Percentiles rank a stretch among this genome's conserved stretches.
phyloP scores from a whole-genome alignment of 2,329 filamentous ascomycete species.

The Amauroascus niger region DNA sequence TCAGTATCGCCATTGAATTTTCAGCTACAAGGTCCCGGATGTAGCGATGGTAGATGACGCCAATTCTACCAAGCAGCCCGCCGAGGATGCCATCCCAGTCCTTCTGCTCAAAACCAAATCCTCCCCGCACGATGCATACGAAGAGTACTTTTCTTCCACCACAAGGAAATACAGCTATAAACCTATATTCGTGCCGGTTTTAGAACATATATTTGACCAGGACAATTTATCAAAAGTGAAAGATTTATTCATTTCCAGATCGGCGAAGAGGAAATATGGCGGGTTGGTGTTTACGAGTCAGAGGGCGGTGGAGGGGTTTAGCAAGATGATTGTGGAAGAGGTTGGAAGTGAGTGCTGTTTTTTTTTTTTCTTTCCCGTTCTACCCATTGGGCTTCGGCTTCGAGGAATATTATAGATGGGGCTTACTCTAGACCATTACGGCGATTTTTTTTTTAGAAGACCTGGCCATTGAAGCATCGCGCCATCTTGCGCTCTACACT shows the following conservation, averaged over 20 bases:
- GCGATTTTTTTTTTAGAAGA: slow-evolving; percentile 3
- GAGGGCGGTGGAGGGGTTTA: slow-evolving; percentile 40
- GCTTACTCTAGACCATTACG: neutral
- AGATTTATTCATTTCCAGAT: slow-evolving; percentile 29
- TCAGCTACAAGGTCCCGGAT: neutral
- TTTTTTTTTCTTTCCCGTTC: neutral
- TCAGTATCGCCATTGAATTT: neutral
- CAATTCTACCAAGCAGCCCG: neutral
- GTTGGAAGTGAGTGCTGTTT: slow-evolving; percentile 22
- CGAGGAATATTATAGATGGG: too few species aligned
- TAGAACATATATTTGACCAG: slow-evolving; percentile 36
- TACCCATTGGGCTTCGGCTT: neutral
- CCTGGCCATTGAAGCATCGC: slow-evolving; percentile 18
- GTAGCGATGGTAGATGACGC: slow-evolving; percentile 1
- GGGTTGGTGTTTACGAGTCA: slow-evolving; percentile 44
- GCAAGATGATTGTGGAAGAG: slow-evolving; percentile 27
- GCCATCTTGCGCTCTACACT: slow-evolving; percentile 34
- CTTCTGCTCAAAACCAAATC: slow-evolving; percentile 43
- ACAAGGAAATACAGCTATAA: slow-evolving; percentile 20
- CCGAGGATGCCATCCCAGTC: slow-evolving; percentile 26
- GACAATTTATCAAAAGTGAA: slow-evolving; percentile 30
- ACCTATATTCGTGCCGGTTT: slow-evolving; percentile 39
- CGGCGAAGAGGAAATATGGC: slow-evolving; percentile 31
- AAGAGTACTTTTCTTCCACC: slow-evolving; percentile 34
- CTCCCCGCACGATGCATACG: slow-evolving; percentile 37